Base-by-base conservation (phyloP, 2,329 filamentous ascomycete species). In the Cladobotryum mycophilum region DNA sequence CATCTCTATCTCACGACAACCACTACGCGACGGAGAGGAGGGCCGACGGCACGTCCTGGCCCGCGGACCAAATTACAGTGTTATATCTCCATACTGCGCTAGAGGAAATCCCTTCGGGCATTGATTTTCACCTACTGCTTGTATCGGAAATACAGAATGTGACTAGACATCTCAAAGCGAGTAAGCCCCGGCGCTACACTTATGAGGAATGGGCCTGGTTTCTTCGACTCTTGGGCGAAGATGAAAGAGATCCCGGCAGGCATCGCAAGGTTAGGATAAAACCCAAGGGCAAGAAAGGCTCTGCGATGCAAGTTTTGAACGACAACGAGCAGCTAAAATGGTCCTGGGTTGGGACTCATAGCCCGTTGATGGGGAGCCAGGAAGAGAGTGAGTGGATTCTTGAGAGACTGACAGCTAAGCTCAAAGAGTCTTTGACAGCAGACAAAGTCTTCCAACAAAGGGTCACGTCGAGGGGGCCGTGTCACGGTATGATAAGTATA, bases 121-220 rank as follows among this genome's bases (percentile, higher is more conserved):
- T 17, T 20, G 33, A 47, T 15, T 38, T 47, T 22, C 42, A 45
- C n/a, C 20, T 45, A n/a, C 34, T 47, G 3, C 44, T 47, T 11
- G 18, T 47, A 36, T 38, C 15, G 11, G 34, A 37, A 38, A 47
- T 36, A 4, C 17, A 47, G 9, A 38, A n/a, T 8, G 35, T 37
- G 11, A 15, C 44, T 11, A 12, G 18, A 12, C 34, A 37, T 38
- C 33, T 38, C 15, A 20, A 34, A 20, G 33, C 11, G 17, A 34
- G 17, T 2, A 38, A 38, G 7, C 44, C 44, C 4, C 84, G 82
- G 49, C 78, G 77, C 49, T 96, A 96, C 64, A 76, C 73, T 0
- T 96, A 90, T 56, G 82, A 90, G 58, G 86, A 95, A 63, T 95
- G 89, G 91, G 86, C 86, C 0, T 88, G 88, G 72, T 93, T 88